phyloP scores from a whole-genome alignment of 2,329 filamentous ascomycete genomes.

The Albifimbria verrucaria region DNA sequence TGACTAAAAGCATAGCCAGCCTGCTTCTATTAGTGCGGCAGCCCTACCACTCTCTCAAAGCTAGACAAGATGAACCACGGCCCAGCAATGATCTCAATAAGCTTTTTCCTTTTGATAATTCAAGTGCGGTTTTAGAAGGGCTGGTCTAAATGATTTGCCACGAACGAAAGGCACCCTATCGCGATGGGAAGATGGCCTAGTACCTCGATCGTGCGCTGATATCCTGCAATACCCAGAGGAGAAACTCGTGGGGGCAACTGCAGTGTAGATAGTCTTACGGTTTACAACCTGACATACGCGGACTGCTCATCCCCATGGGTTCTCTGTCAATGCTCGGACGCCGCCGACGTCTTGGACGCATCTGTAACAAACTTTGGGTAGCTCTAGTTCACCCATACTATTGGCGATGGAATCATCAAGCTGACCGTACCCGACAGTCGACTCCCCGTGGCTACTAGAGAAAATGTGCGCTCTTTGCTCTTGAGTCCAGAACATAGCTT shows the following conservation, averaged over 20 bases:
- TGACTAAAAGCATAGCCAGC: slow-evolving; percentile 1
- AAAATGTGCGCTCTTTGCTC: neutral
- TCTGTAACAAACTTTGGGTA: slow-evolving; percentile 2
- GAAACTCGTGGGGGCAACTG: slow-evolving; percentile 1
- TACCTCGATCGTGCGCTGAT: slow-evolving; percentile 2
- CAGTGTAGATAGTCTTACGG: neutral
- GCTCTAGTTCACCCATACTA: neutral
- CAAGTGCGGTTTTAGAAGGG: slow-evolving; percentile 3
- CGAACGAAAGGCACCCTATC: neutral
- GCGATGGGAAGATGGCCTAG: slow-evolving; percentile 1
- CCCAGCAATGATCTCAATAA: slow-evolving; percentile 1
- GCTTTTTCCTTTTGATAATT: slow-evolving; percentile 2
- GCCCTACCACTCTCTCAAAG: slow-evolving; percentile 2
- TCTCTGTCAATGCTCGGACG: slow-evolving; percentile 1
- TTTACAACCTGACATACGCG: slow-evolving; percentile 2
- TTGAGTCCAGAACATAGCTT: slow-evolving; percentile 4
- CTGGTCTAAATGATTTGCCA: slow-evolving; percentile 2
- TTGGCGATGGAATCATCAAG: neutral
- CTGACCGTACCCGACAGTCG: neutral
- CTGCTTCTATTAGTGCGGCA: slow-evolving; percentile 2
- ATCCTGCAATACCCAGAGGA: slow-evolving; percentile 1
- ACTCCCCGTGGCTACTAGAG: slow-evolving; percentile 2
- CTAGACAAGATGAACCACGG: slow-evolving; percentile 1
- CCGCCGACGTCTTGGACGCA: neutral
- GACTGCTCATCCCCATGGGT: slow-evolving; percentile 1